Evolutionary conservation across 352 stramenopile genomes (phyloP), one percentile per base, ranked within the genome.

Genomic region (Phytophthora colocasiae): DNA sequence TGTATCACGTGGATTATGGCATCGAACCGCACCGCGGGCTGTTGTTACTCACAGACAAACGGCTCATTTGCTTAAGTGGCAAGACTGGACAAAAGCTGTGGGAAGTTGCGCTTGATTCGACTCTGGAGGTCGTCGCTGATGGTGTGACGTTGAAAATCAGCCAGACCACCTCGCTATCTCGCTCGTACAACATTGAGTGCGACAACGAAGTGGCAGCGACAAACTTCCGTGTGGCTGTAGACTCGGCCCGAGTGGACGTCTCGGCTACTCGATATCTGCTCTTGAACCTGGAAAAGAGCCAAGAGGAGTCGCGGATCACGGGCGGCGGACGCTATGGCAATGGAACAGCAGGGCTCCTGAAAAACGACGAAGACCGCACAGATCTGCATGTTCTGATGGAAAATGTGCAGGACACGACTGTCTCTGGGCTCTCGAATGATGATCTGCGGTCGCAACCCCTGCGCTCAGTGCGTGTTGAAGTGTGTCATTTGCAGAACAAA

Each of bases 401-500:
- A 64, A 92, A 91, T 40, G 69, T 92, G 3, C 82, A 92, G 44
- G 87, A 95, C 44, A 92, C 83, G 31, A 90, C 87, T 50, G 83
- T 95, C 27, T 83, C 81, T n/a, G 85, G 84, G 1, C 47, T 95
- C 32, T 87, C 77, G 7, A 78, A 76, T 26, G 77, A 92, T 6
- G 87, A 95, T 47, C 65, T 95, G 29, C 79, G 76, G 26, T 80
- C 80, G 19, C 87, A 95, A 57, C 87, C 87, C 11, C 73, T 95
- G 40, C 85, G 87, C 15, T 91, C 83, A 4, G 83, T 95, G 39
- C 84, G 86, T 43, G 83, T 95, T 36, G 87, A 95, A 71, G 66
- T 95, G 19, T 95, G 87, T 56, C 87, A 95, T 62, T 59, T 95
- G 50, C 83, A 94, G 63, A 95, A 95, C 80, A 92, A 93, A 58